Evolutionary conservation across 352 stramenopile species (phyloP), one percentile per base, ranked within the genome.

Genomic region (Phytophthora capsici): DNA sequence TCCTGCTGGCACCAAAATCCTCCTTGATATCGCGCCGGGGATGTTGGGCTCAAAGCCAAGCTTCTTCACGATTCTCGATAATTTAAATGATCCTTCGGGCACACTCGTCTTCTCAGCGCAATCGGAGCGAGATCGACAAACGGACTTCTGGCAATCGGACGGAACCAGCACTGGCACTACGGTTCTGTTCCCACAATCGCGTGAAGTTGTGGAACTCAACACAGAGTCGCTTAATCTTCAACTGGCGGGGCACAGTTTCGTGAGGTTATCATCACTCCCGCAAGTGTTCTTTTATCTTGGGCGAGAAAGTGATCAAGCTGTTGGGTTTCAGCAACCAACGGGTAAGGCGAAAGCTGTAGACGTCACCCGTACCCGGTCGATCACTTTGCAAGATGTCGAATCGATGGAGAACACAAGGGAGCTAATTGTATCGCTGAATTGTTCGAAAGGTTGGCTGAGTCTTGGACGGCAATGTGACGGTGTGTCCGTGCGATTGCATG

Each of bases 11-110:
- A 96, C 86, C 0, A 36, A 45, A 16, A 57, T 96, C 26, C 47
- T 97, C 10, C 22, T 68, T 6, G 86, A 96, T 57, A 57, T 97
- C 20, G 54, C 57, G 2, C n/a, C 66, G 7, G 91, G 91, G 0
- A 58, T 67, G 7, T 30, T 50, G 13, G 63, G 69, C 17, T 78
- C 57, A 14, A 45, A 14, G 6, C 78, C 77, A 26, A 75, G 72
- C n/a, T 91, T 75, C 52, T 78, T 82, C 43, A 82, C 61, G 16
- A 63, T 79, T 23, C 36, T 86, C 12, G 36, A 23, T n/a, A 50
- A 59, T 17, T 40, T 38, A 5, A 48, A 41, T 23, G 19, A 12
- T 14, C 48, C 28, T 13, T 45, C 44, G 0, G 45, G 17, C 3
- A 16, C 23, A 17, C 43, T 73, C 6, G 46, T 80, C 6, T 88